phyloP scores from a whole-genome alignment of 148 eudicot genomes.

The Camellia sinensis region DNA sequence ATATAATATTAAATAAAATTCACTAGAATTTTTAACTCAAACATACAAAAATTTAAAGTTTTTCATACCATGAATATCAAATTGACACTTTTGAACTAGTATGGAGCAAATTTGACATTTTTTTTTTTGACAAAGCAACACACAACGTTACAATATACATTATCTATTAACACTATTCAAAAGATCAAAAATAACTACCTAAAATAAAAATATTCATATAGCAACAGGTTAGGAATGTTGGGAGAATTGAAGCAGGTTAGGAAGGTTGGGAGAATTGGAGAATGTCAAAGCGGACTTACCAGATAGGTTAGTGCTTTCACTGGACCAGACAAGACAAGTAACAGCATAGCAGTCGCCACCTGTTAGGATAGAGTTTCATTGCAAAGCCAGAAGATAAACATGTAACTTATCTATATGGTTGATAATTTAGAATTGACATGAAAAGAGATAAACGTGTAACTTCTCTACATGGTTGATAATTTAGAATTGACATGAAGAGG shows the following conservation, averaged over 20 bases:
- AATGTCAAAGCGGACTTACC: slow-evolving; percentile 36
- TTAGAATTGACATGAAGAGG: neutral
- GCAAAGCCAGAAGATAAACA: slow-evolving; percentile 1
- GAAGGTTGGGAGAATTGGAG: neutral
- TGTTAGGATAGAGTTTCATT: slow-evolving; percentile 21
- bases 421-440: neutral
- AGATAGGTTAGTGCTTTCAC: slow-evolving; percentile 82
- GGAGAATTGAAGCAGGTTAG: neutral
- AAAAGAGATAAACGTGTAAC: neutral
- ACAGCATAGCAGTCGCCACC: slow-evolving; percentile 80
- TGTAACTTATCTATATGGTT: neutral
- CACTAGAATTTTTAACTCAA: neutral
- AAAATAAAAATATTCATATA: too few relatives aligned
- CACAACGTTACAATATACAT: neutral
- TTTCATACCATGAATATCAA: neutral
- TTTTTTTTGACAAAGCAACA: too few relatives aligned
- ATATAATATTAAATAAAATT: neutral
- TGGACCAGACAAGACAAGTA: slow-evolving; percentile 86
- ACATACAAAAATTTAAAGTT: neutral
- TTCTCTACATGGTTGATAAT: neutral
- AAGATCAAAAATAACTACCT: neutral
- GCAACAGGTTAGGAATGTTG: too few relatives aligned
- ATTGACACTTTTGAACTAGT: neutral
- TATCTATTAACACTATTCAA: neutral
- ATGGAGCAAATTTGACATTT: neutral